Conservation (phyloP, 441 rosid species). For the Manihot esculenta region DNA sequence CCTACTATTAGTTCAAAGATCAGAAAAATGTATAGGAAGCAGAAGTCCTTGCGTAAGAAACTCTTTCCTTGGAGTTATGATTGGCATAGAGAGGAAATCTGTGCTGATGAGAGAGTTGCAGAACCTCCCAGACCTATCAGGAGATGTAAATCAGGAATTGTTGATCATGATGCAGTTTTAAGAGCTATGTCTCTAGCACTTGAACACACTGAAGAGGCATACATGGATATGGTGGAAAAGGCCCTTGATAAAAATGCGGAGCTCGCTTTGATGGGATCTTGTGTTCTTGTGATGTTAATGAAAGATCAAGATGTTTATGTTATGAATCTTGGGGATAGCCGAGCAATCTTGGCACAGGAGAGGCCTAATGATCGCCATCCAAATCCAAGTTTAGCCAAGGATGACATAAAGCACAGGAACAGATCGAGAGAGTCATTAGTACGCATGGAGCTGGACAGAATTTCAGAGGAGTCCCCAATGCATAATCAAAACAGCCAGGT, state of each 20-base stretch:
- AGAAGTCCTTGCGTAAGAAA: constrained; percentile 82
- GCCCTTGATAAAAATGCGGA: constrained; percentile 81
- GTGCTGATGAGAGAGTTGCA: constrained; percentile 56
- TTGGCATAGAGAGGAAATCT: constrained; percentile 87
- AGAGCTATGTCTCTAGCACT: constrained; percentile 84
- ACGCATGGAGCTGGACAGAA: constrained; percentile 91
- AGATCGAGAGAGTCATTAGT: constrained; percentile 81
- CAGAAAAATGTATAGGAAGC: constrained; percentile 66
- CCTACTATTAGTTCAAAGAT: constrained; percentile 66
- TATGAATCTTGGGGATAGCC: constrained; percentile 95
- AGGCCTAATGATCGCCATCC: constrained; percentile 76
- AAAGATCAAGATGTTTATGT: constrained; percentile 96
- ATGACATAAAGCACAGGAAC: constrained; percentile 64
- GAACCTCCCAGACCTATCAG: constrained; percentile 69
- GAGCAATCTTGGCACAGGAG: constrained; percentile 87
- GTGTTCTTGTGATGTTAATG: constrained; percentile 93
- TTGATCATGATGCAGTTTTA: constrained; percentile 77
- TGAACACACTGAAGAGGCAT: constrained; percentile 71
- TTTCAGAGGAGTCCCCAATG: constrained; percentile 96
- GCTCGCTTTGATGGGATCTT: constrained; percentile 95
- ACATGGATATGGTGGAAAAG: constrained; percentile 92
- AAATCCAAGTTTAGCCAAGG: constrained; percentile 55
- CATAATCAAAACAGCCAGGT: constrained; percentile 72
- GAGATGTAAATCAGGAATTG: constrained; percentile 76
- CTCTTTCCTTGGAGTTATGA: constrained; percentile 97